Base-by-base conservation (phyloP, 192 early-diverging fungal species). In the Diversispora eburnea region DNA sequence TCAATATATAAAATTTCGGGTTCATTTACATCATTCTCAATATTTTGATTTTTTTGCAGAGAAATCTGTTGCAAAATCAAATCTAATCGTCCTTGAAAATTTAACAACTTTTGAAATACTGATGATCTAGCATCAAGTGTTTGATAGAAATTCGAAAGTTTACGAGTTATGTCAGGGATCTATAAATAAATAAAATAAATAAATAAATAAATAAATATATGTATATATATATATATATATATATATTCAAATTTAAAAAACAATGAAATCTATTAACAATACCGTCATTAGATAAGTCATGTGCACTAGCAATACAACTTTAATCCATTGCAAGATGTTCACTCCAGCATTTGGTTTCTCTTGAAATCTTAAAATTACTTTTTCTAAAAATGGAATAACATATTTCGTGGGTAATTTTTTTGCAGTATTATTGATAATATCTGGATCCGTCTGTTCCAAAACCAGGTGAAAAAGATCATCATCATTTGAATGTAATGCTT, bases 261-360 rank as follows among this genome's bases (percentile, higher is more conserved):
- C 3, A 60, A 3, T 25, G 25, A 60, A 59, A 25, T 25, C 8
- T 3, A 25, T 12, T 19, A 39, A 47, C 22, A 42, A 13, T 75
- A 78, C 84, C 2, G 85, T 86, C 85, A 86, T 86, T 73, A 86
- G 62, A 76, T 86, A 86, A 43, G 85, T 79, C 25, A 80, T 84
- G 55, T 86, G 85, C 41, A 82, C 78, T 47, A 83, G 63, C 42
- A 85, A 61, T 2, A 83, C 79, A 15, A 80, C 79, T 66, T 83
- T 83, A 65, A 86, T 83, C 85, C 85, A 86, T 71, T 81, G 79
- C 15, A 86, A 57, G 19, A 86, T 64, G 39, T 70, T 74, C 65
- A 76, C 70, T 59, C 78, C 83, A 59, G 80, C 74, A 58, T 75
- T 81, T n/a, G 82, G 80, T 60, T 80, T 83, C 43, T 79, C 73